phyloP scores from a whole-genome alignment of 495 filamentous ascomycete species.

The Rusavskia elegans region DNA sequence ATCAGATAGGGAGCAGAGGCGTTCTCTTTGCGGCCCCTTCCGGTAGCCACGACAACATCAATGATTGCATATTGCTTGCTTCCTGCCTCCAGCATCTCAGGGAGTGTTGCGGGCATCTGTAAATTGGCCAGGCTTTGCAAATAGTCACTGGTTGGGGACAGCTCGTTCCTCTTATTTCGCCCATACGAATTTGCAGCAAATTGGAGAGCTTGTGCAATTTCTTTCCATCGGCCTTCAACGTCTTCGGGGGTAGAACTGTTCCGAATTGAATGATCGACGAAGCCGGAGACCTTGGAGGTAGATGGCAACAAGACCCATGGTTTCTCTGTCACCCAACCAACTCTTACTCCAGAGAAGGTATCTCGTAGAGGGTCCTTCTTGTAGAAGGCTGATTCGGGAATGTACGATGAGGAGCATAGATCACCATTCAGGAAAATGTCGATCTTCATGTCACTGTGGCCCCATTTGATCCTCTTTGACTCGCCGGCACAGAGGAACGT shows the following conservation, averaged over 20 bases:
- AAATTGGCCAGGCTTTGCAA: conserved; percentile 20
- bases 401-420: conserved; percentile 15
- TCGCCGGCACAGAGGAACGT: background rate
- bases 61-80: conserved; percentile 21
- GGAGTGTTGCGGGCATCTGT: conserved; percentile 16
- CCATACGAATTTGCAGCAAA: conserved; percentile 19
- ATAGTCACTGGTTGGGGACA: conserved; percentile 20
- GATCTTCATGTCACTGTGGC: conserved; percentile 19
- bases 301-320: conserved; percentile 24
- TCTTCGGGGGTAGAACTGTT: background rate
- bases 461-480: background rate
- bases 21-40: conserved; percentile 16
- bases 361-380: conserved; percentile 1
- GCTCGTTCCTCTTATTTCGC: conserved; percentile 11
- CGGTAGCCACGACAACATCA: conserved; percentile 24
- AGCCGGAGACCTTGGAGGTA: background rate
- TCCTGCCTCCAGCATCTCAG: conserved; percentile 12
- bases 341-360: conserved; percentile 20
- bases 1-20: conserved; percentile 10
- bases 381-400: conserved; percentile 6
- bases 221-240: conserved; percentile 17
- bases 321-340: conserved; percentile 19
- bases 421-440: conserved; percentile 31
- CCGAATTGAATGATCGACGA: background rate
- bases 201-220: conserved; percentile 14